Evolutionary conservation across 1,284 basidiomycete species (phyloP).

Genomic region (Ganoderma lingzhi): DNA sequence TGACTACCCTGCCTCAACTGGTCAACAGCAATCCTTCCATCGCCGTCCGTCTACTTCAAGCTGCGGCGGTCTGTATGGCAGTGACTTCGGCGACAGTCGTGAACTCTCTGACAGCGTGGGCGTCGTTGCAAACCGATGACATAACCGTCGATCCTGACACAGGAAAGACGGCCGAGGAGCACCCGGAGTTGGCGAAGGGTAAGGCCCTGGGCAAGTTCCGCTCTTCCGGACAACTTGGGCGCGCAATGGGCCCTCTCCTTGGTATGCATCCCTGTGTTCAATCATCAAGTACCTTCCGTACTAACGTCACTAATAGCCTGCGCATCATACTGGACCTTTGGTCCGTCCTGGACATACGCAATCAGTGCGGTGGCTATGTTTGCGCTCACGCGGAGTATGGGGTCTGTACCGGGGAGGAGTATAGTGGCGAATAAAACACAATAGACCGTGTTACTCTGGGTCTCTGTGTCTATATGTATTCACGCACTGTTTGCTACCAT

Average conservation of each 20-base stretch:
- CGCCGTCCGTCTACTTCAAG: slow-evolving; percentile 72
- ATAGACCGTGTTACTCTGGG: slow-evolving; percentile 9
- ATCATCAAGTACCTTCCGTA: neutral
- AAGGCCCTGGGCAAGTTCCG: slow-evolving; percentile 86
- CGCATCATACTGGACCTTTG: slow-evolving; percentile 87
- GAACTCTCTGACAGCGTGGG: slow-evolving; percentile 86
- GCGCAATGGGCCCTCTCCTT: slow-evolving; percentile 88
- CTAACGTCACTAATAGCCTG: slow-evolving; percentile 59
- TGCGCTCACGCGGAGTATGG: slow-evolving; percentile 61
- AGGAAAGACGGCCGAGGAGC: slow-evolving; percentile 59
- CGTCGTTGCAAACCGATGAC: slow-evolving; percentile 88
- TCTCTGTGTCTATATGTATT: neutral
- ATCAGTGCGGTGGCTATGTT: slow-evolving; percentile 72
- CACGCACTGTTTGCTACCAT: slow-evolving; percentile 6
- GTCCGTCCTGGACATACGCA: slow-evolving; percentile 82
- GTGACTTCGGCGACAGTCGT: slow-evolving; percentile 94
- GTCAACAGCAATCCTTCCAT: slow-evolving; percentile 50
- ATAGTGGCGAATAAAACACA: slow-evolving; percentile 15
- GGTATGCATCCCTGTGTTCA: slow-evolving; percentile 56
- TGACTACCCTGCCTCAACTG: slow-evolving; percentile 73
- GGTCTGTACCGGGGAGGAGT: slow-evolving; percentile 36
- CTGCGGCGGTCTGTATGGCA: slow-evolving; percentile 81
- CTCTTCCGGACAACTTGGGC: slow-evolving; percentile 88
- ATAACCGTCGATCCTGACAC: slow-evolving; percentile 59
- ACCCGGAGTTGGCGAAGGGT: slow-evolving; percentile 82